Conservation (phyloP, 768 basidiomycete species). For the Lentinus brumalis region DNA sequence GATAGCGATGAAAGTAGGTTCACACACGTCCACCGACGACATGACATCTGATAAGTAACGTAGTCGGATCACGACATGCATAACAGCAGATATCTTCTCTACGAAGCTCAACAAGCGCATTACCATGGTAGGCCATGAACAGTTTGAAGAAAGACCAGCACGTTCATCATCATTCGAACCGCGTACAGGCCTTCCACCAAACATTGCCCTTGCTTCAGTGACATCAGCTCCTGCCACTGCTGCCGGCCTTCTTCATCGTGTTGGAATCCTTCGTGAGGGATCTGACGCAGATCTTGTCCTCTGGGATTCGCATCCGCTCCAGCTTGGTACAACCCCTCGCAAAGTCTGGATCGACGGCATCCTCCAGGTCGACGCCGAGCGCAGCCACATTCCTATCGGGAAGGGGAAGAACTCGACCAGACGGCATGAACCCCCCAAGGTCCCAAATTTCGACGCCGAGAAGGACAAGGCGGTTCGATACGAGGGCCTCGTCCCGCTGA, state of each 20-base stretch:
- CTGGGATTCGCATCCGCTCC: conserved; percentile 43
- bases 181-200: conserved; percentile 49
- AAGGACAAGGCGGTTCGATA: conserved; percentile 58
- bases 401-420: conserved; percentile 26
- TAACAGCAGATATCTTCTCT: conserved; percentile 75
- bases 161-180: neutral
- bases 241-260: conserved; percentile 77
- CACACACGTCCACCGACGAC: neutral
- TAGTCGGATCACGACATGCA: conserved; percentile 69
- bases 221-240: conserved; percentile 71
- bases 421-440: conserved; percentile 48
- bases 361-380: conserved; percentile 57
- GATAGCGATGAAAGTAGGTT: conserved; percentile 72
- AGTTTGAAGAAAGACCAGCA: neutral
- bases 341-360: conserved; percentile 87
- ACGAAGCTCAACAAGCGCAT: conserved; percentile 84
- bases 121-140: conserved; percentile 56
- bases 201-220: conserved; percentile 72
- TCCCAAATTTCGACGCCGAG: conserved; percentile 74
- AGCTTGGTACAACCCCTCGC: conserved; percentile 49
- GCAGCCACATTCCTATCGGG: conserved; percentile 23
- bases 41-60: neutral
- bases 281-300: conserved; percentile 45
- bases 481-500: conserved; percentile 77
- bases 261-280: conserved; percentile 59